Evolutionary conservation across 2,329 filamentous ascomycete genomes (phyloP), one percentile per base, ranked within the genome.

Genomic region (Aspergillus oerlinghausenensis): DNA sequence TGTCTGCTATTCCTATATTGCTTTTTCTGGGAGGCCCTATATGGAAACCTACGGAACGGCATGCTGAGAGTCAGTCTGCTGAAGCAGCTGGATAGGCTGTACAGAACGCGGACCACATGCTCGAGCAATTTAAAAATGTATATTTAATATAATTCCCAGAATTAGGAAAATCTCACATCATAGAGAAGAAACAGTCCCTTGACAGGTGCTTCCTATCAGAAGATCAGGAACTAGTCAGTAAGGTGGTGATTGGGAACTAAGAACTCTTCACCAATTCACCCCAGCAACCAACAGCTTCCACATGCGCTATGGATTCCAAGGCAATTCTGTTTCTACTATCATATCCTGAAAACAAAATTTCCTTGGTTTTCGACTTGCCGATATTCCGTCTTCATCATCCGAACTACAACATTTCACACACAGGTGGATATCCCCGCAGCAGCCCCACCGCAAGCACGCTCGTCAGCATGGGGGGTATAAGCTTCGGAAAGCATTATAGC

Each of bases 11-110:
- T 3, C 83, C 84, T 3, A 77, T 77, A 2, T 72, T 80, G 14
- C 67, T 85, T 10, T 83, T 78, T 71, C 73, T 82, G 6, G 83
- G 84, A 4, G 83, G 84, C 0, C 80, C 77, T 70, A 70, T 81
- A 35, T 55, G 65, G 25, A 56, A 28, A 17, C 28, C 26, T 50
- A 14, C 11, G 11, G 19, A 23, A 17, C 43, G n/a, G 23, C 43
- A 47, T 14, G 21, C 11, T 6, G 21, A 25, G 14, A 23, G 9
- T 47, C 19, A 9, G 19, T 5, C 21, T 26, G 19, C 4, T 7
- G 21, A 47, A 26, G 43, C 43, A 25, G 11, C 23, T 47, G 43
- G 21, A 47, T 45, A 45, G 11, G 10, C 19, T 10, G n/a, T 43
- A 11, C 1, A 21, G 10, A 19, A 43, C 21, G 40, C 8, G n/a